Evolutionary conservation across 2,329 filamentous ascomycete species (phyloP).

Genomic region (Aspergillus tanneri): DNA sequence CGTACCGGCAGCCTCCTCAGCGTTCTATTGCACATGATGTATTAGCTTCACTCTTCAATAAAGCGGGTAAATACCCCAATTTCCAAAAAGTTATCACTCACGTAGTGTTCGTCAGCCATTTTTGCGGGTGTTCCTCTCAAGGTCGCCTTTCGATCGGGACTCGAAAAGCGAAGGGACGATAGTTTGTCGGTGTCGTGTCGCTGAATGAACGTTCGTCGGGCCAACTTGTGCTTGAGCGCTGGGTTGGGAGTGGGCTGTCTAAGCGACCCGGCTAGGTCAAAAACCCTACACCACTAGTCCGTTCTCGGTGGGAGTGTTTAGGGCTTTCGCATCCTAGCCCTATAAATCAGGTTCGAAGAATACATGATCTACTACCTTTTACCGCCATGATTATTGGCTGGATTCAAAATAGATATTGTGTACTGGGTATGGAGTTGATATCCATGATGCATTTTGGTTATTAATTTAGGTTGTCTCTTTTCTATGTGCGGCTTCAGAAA

Average conservation of each 20-base stretch:
- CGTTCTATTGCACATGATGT: conserved; percentile 63
- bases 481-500: no score
- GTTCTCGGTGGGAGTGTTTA: conserved; percentile 17
- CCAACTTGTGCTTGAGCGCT: conserved; percentile 30
- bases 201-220: conserved; percentile 32
- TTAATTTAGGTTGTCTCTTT: background rate
- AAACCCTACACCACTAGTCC: conserved; percentile 40
- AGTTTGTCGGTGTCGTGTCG: conserved; percentile 40
- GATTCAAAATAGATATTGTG: background rate
- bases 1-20: conserved; percentile 88
- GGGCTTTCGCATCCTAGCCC: conserved; percentile 13
- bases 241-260: conserved; percentile 40
- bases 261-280: conserved; percentile 43
- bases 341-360: conserved; percentile 1
- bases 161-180: conserved; percentile 48
- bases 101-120: conserved; percentile 89
- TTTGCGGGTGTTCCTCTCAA: conserved; percentile 54
- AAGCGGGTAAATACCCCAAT: background rate
- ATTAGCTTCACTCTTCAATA: conserved; percentile 36
- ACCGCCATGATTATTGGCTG: conserved; percentile 1
- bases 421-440: background rate
- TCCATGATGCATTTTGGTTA: background rate
- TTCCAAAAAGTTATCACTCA: conserved; percentile 52
- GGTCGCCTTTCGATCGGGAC: conserved; percentile 46
- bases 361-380: background rate